These are phyloP conservation scores for Lasiosphaeriaceae sp. DNA, from an alignment of 495 filamentous ascomycete species.

Conservation along the genomic window DNA sequence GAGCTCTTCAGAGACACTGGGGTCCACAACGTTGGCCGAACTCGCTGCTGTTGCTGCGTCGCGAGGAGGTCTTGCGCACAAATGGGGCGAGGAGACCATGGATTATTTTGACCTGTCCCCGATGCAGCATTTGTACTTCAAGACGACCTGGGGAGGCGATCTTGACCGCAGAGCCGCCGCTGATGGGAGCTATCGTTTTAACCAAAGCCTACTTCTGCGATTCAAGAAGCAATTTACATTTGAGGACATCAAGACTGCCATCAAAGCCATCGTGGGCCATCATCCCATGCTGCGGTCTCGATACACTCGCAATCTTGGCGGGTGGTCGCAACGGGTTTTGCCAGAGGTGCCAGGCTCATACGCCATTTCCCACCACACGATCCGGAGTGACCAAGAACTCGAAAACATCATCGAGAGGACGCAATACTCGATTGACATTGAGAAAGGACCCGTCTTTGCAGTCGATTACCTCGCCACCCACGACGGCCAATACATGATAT, in stretches of 20 bases:
- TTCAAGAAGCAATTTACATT: constrained; percentile 48
- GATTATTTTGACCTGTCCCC: constrained; percentile 63
- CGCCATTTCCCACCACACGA: constrained; percentile 31
- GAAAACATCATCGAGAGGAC: constrained; percentile 33
- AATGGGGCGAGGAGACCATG: constrained; percentile 34
- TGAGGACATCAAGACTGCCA: constrained; percentile 45
- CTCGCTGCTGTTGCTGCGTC: constrained; percentile 34
- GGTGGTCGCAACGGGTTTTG: constrained; percentile 41
- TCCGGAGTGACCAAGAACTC: constrained; percentile 36
- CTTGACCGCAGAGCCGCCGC: constrained; percentile 31
- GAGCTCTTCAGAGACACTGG: constrained; percentile 24
- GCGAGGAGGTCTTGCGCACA: constrained; percentile 27
- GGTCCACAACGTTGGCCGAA: constrained; percentile 26
- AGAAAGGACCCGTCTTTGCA: constrained; percentile 43
- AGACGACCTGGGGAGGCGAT: constrained; percentile 42
- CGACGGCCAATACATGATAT: constrained; percentile 50
- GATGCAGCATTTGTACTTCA: constrained; percentile 69
- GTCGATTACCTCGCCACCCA: constrained; percentile 50
- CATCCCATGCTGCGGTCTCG: constrained; percentile 76
- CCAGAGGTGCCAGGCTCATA: constrained; percentile 38
- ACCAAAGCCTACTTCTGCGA: constrained; percentile 63
- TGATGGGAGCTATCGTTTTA: constrained; percentile 64
- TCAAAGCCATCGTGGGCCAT: constrained; percentile 55
- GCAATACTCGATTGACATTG: constrained; percentile 38
- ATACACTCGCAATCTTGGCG: constrained; percentile 39